Evolutionary conservation across 1,139 yeast species (phyloP), one percentile per base, ranked within the genome.

Genomic region (Scheffersomyces quercinus): DNA sequence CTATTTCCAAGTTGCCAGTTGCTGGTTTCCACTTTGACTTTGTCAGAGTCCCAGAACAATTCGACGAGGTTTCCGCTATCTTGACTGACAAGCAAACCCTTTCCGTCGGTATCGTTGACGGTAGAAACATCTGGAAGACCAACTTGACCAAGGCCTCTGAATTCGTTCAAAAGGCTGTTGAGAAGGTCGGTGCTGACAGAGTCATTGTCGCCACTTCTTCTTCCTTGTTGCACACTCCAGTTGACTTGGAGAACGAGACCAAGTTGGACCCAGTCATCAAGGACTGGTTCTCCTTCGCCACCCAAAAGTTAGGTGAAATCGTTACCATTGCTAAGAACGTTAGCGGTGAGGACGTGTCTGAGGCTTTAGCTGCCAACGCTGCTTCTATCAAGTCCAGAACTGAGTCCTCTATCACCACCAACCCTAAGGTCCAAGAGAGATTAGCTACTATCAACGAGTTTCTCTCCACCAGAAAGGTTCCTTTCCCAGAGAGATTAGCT

Each of bases 41-140:
- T 61, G 95, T 84, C 70, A 90, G 97, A 82, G 88, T 83, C 58
- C 96, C 99, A 64, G 96, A 88, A 72, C 99, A 93, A 81, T 83
- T 93, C 56, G 93, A 89, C 45, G 88, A 83, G 46, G 96, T 88
- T 60, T 74, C 81, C 50, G 74, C 81, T 47, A 77, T 86, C 63
- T 75, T 91, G 51, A 65, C 77, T 53, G 79, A 83, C 59, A 59
- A 62, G 50, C 96, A 93, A 79, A 74, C 79, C 54, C 80, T 93
- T 66, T 91, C 98, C 54, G 96, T 86, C 55, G 99, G 99, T 88
- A 82, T 93, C 61, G 93, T 93, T 62, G 95, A 89, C 63, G 99
- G 99, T 77, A 90, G 99, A 84, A 93, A 93, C 84, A 88, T 93
- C 75, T 93, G 99, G 99, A 93, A 93, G 83, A 86, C 95, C 70